phyloP scores from a whole-genome alignment of 495 filamentous ascomycete genomes.

The Acidomyces sp. region DNA sequence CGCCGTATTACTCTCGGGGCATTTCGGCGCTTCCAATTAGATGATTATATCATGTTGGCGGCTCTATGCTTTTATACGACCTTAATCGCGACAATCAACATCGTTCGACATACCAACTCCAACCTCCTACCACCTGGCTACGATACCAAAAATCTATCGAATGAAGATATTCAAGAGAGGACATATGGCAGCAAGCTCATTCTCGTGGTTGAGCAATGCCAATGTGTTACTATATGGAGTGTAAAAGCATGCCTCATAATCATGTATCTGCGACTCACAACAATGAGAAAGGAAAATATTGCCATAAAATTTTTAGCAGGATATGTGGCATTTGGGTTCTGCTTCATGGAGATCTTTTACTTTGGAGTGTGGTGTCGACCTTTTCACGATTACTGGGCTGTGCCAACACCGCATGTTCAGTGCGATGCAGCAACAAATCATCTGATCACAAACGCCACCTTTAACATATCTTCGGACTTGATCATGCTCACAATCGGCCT shows the following conservation, averaged over 20 bases:
- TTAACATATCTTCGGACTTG: conserved; percentile 53
- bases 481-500: conserved; percentile 49
- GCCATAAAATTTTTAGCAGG: conserved; percentile 40
- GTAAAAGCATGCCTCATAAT: conserved; percentile 42
- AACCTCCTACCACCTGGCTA: conserved; percentile 45
- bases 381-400: conserved; percentile 39
- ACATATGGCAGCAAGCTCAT: conserved; percentile 44
- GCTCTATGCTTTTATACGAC: conserved; percentile 44
- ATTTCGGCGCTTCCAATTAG: conserved; percentile 35
- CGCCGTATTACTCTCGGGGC: conserved; percentile 33
- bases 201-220: conserved; percentile 37
- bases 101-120: conserved; percentile 41
- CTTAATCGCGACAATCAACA: conserved; percentile 43
- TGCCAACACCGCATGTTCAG: conserved; percentile 20
- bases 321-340: conserved; percentile 43
- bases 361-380: conserved; percentile 53
- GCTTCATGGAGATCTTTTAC: conserved; percentile 49
- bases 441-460: conserved; percentile 51
- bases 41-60: conserved; percentile 47
- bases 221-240: conserved; percentile 37
- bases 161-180: conserved; percentile 34
- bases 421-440: conserved; percentile 37
- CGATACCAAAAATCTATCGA: conserved; percentile 35
- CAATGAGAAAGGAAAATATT: conserved; percentile 33
- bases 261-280: conserved; percentile 42